A percentile compares a stretch with the other conserved stretches of the same genome.
Conservation (phyloP, 2,329 filamentous ascomycete species). For the Xylariaceae sp. region DNA sequence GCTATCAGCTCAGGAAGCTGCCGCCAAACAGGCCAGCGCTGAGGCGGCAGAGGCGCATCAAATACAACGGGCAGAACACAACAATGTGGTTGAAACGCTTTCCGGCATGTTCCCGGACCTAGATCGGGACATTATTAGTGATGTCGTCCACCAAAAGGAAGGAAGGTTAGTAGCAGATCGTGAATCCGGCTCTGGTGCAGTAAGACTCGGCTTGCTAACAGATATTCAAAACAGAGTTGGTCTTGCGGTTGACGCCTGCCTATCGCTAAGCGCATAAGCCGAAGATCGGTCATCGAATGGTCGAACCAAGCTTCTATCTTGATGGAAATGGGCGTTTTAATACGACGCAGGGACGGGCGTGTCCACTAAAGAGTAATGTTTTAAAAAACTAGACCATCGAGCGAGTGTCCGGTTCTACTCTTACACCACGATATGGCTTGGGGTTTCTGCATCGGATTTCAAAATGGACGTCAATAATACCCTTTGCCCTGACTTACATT, state of each 20-base stretch:
- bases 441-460: conserved; percentile 7
- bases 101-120: conserved; percentile 96
- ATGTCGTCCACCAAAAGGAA: conserved; percentile 93
- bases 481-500: conserved; percentile 1
- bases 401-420: not conserved
- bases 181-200: not conserved
- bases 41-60: conserved; percentile 83
- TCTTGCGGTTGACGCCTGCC: conserved; percentile 78
- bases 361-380: not conserved
- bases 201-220: conserved; percentile 16
- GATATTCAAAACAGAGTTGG: conserved; percentile 55
- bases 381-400: not conserved
- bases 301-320: not conserved
- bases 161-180: conserved; percentile 62
- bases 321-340: not conserved
- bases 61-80: conserved; percentile 78
- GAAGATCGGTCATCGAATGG: not conserved
- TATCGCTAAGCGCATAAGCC: conserved; percentile 54
- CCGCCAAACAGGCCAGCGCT: conserved; percentile 82
- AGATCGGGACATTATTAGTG: conserved; percentile 89
- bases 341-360: not conserved
- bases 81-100: conserved; percentile 87
- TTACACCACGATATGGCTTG: conserved; percentile 6
- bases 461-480: conserved; percentile 11
- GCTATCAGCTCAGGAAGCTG: conserved; percentile 76